Evolutionary conservation across 1,139 yeast species (phyloP), one percentile per base, ranked within the genome.

Genomic region (Debaryomyces coudertii): DNA sequence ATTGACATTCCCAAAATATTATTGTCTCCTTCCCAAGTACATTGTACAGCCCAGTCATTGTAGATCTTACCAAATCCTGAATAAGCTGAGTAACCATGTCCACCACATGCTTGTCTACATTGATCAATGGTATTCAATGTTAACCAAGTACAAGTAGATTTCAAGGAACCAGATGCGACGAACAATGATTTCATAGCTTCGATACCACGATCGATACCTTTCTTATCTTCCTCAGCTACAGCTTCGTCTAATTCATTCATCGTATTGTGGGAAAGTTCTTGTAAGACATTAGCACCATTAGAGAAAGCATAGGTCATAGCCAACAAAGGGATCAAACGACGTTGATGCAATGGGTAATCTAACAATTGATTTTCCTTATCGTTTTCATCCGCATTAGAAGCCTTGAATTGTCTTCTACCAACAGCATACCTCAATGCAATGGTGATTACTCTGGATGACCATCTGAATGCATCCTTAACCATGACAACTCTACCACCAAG

Each of bases 1-100:
- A 90, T 83, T 50, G 90, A 85, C 66, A 89, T 81, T 7, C 90
- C 89, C 57, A 90, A 76, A 43, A 90, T 85, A 61, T 85, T 90
- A 73, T 90, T 90, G 67, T 90, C 97, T 68, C 97, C 97, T 73
- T 90, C 97, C 97, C 97, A 90, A 22, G 97, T 90, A 69, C 96
- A 89, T 71, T 90, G 96, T 41, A 90, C 97, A 28, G 88, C 96
- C 90, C 96, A 92, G 66, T 90, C 97, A 52, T 82, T 80, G 68
- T 81, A 88, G 27, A 92, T 93, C 63, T 87, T 89, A 46, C 96
- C 96, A 62, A 90, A 88, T 3, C 93, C 96, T 55, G 88, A 82
- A 71, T 90, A 90, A 15, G 92, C 82, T 22, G 95, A 88, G 69
- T 90, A 90, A 38, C 97, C 97, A 62, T 90, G 97, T 43, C 97